These are phyloP conservation scores for Cucurbita pepo DNA, from an alignment of 306 rosid genomes.

Conservation along the genomic window DNA sequence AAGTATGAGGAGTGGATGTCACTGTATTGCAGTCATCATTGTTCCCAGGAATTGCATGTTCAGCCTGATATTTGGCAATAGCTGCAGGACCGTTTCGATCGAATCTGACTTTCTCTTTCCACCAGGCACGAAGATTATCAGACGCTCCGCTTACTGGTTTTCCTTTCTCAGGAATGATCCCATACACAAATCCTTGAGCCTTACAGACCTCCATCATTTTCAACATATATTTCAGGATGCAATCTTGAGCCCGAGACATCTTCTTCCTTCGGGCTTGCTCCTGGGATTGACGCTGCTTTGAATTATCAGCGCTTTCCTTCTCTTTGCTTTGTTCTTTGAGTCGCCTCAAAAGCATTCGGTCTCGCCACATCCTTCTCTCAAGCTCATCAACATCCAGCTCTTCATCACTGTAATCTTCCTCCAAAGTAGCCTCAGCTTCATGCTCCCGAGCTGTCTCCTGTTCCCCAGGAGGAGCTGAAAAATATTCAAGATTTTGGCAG, in stretches of 20 bases:
- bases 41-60: conserved; percentile 18
- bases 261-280: conserved; percentile 50
- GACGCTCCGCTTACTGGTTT: conserved; percentile 58
- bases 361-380: conserved; percentile 47
- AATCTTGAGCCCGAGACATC: conserved; percentile 53
- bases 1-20: conserved; percentile 19
- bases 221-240: conserved; percentile 48
- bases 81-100: conserved; percentile 57
- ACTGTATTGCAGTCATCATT: conserved; percentile 16
- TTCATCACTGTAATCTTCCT: conserved; percentile 41
- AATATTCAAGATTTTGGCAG: conserved; percentile 21
- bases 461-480: conserved; percentile 19
- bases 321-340: conserved; percentile 34
- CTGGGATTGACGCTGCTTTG: conserved; percentile 41
- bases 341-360: conserved; percentile 23
- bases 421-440: conserved; percentile 17
- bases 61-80: conserved; percentile 33
- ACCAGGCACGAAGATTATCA: conserved; percentile 73
- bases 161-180: conserved; percentile 53
- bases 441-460: conserved; percentile 15
- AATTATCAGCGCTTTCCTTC: conserved; percentile 17
- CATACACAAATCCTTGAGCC: conserved; percentile 58
- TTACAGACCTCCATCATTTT: conserved; percentile 70
- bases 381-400: conserved; percentile 37
- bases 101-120: conserved; percentile 61